Conservation (phyloP, 2,329 filamentous ascomycete species). For the Hysterium pulicare region DNA sequence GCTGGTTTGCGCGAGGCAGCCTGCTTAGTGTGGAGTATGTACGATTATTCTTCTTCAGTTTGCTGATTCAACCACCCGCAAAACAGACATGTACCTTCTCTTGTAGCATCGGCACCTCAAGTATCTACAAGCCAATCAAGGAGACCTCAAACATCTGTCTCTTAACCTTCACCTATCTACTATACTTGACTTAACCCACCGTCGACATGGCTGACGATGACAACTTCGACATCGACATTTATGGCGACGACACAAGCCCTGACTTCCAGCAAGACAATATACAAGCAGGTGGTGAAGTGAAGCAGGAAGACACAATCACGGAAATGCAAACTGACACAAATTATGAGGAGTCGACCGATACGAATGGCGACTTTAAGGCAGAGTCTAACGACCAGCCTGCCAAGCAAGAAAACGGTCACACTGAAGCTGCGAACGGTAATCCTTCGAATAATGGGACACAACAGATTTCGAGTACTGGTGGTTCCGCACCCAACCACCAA, state of each 20-base stretch:
- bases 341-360: slow-evolving; percentile 12
- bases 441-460: slow-evolving; percentile 33
- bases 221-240: slow-evolving; percentile 70
- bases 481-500: slow-evolving; percentile 36
- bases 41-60: slow-evolving; percentile 21
- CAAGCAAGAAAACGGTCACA: slow-evolving; percentile 24
- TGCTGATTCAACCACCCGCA: slow-evolving; percentile 33
- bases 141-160: slow-evolving; percentile 20
- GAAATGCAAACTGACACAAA: slow-evolving; percentile 33
- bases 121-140: slow-evolving; percentile 40
- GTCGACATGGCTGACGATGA: slow-evolving; percentile 56
- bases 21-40: slow-evolving; percentile 8
- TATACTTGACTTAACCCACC: slow-evolving; percentile 10
- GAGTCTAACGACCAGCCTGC: slow-evolving; percentile 12
- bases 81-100: slow-evolving; percentile 38
- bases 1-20: slow-evolving; percentile 12
- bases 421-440: slow-evolving; percentile 12
- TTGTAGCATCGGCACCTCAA: slow-evolving; percentile 32
- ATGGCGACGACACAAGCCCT: slow-evolving; percentile 54
- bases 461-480: slow-evolving; percentile 44
- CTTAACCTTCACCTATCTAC: slow-evolving; percentile 12
- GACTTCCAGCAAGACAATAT: slow-evolving; percentile 25
- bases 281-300: slow-evolving; percentile 17
- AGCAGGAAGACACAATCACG: slow-evolving; percentile 19
- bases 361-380: slow-evolving; percentile 10